A percentile compares a stretch with the other conserved stretches of the same genome.
Evolutionary conservation across 768 basidiomycete species (phyloP).

Genomic region (Lactarius hatsudake): DNA sequence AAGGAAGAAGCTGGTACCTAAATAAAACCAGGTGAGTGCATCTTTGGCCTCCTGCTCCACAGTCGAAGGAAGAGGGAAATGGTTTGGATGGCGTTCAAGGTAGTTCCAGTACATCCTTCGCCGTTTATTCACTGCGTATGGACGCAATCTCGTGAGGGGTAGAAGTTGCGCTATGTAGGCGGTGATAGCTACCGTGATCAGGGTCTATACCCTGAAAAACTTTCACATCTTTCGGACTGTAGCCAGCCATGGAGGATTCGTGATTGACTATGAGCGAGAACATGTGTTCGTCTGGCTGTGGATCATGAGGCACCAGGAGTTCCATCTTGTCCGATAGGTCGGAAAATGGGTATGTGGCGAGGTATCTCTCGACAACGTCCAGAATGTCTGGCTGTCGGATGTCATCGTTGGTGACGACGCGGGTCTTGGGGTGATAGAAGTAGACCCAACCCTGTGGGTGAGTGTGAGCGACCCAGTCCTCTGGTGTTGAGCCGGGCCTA

Average conservation of each 20-base stretch:
- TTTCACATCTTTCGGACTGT: conserved; percentile 31
- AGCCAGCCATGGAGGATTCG: conserved; percentile 46
- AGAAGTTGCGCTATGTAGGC: conserved; percentile 29
- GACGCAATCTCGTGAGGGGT: neutral
- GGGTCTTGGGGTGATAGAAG: conserved; percentile 42
- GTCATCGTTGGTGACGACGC: conserved; percentile 50
- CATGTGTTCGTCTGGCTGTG: conserved; percentile 29
- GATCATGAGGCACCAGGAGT: conserved; percentile 39
- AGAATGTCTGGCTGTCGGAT: conserved; percentile 40
- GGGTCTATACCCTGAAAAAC: conserved; percentile 2
- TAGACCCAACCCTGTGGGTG: conserved; percentile 53
- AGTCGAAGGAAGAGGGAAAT: conserved; percentile 41
- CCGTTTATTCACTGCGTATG: conserved; percentile 19
- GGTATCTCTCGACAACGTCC: conserved; percentile 34
- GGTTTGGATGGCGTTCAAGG: conserved; percentile 48
- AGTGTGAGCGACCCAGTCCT: conserved; percentile 32
- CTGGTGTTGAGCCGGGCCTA: conserved; percentile 4
- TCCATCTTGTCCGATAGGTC: conserved; percentile 44
- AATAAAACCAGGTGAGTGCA: conserved; percentile 50
- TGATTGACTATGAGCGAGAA: conserved; percentile 48
- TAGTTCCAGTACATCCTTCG: conserved; percentile 54
- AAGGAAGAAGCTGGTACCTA: conserved; percentile 30
- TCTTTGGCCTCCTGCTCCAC: conserved; percentile 48
- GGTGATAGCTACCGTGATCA: conserved; percentile 6
- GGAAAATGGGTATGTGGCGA: conserved; percentile 32